Evolutionary conservation across 148 eudicot species (phyloP).

Genomic region (Rhododendron mucronatum): DNA sequence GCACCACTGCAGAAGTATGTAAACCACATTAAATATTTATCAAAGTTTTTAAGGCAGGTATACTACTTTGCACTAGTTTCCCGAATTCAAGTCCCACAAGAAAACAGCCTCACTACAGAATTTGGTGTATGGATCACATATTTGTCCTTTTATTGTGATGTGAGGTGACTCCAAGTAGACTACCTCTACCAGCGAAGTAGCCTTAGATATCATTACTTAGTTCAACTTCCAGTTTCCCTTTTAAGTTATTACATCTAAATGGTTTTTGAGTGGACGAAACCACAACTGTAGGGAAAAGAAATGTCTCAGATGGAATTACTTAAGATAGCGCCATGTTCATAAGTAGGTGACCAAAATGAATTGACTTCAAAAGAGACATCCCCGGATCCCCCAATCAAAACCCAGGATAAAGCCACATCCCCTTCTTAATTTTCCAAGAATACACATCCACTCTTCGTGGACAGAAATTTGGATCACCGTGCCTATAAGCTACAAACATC

Average conservation of each 20-base stretch:
- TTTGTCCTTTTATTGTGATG: background rate
- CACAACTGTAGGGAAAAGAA: background rate
- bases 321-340: background rate
- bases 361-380: background rate
- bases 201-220: background rate
- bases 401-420: background rate
- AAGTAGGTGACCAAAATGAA: background rate
- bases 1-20: conserved; percentile 52
- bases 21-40: background rate
- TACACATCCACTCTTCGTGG: background rate
- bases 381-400: background rate
- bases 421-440: background rate
- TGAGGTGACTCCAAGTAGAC: background rate
- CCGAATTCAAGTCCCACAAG: background rate
- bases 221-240: background rate
- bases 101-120: background rate
- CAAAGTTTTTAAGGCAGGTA: background rate
- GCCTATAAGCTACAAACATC: background rate
- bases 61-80: background rate
- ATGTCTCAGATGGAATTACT: background rate
- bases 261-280: background rate
- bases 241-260: background rate
- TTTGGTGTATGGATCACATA: background rate
- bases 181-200: background rate
- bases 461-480: background rate